These are phyloP conservation scores for Dipodascus albidus DNA, from an alignment of 805 yeast species.

Conservation along the genomic window DNA sequence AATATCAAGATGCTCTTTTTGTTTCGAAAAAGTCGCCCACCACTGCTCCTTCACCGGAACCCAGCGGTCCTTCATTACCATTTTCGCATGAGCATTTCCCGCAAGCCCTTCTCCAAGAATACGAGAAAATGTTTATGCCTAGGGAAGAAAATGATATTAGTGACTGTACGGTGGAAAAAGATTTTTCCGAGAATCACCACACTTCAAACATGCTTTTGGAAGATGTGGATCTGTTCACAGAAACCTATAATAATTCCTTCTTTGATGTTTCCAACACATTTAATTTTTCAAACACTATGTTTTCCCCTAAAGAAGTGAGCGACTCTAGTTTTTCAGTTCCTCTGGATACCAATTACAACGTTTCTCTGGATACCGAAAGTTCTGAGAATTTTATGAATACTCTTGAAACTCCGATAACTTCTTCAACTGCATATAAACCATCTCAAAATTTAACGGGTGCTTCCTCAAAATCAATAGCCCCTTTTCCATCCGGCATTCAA, in stretches of 20 bases:
- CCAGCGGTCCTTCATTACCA: not conserved
- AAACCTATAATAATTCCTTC: not conserved
- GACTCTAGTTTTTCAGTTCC: not conserved
- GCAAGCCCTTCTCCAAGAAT: not conserved
- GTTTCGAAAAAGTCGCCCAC: not conserved
- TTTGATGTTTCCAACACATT: not conserved
- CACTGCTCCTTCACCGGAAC: not conserved
- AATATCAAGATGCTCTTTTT: not conserved
- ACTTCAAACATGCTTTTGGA: not conserved
- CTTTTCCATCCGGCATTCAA: not conserved
- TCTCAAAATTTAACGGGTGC: not conserved
- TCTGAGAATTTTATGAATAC: not conserved
- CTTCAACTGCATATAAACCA: not conserved
- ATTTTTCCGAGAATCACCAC: not conserved
- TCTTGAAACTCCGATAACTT: not conserved
- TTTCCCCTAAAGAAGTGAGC: not conserved
- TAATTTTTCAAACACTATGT: not conserved
- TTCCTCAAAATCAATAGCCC: not conserved
- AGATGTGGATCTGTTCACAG: not conserved
- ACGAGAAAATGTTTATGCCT: constrained; percentile 1
- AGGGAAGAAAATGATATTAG: not conserved
- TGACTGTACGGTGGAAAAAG: not conserved
- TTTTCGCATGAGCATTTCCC: not conserved
- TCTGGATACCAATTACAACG: not conserved
- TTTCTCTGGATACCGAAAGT: not conserved